phyloP scores from a whole-genome alignment of 202 grass and related monocot species.

The Cymbopogon flexuosus region DNA sequence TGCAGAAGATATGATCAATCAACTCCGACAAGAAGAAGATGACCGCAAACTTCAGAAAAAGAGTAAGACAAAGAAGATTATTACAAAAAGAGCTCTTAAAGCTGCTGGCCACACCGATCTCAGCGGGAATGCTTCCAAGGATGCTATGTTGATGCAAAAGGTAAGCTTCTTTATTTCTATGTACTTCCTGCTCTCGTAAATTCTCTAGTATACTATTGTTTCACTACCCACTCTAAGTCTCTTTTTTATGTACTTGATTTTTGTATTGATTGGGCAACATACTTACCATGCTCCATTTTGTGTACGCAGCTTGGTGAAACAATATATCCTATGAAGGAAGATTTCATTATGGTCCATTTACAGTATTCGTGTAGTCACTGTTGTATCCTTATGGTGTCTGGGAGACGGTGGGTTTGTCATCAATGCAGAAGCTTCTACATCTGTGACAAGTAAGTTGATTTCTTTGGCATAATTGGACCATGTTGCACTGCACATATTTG shows the following conservation, averaged over 20 bases:
- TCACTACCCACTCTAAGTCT: neutral
- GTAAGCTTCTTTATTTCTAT: constrained; percentile 35
- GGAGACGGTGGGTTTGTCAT: constrained; percentile 89
- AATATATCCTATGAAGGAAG: constrained; percentile 96
- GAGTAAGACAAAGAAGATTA: constrained; percentile 79
- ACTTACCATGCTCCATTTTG: constrained; percentile 40
- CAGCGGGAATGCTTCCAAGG: constrained; percentile 81
- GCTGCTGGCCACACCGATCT: constrained; percentile 89
- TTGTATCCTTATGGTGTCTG: constrained; percentile 85
- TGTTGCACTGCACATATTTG: neutral
- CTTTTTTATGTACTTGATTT: constrained; percentile 14
- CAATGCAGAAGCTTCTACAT: constrained; percentile 87
- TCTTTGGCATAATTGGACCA: constrained; percentile 17
- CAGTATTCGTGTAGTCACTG: constrained; percentile 86
- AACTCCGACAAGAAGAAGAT: constrained; percentile 93
- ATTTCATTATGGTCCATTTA: constrained; percentile 99
- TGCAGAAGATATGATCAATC: constrained; percentile 98
- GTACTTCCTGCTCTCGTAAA: constrained; percentile 21
- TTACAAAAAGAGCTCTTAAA: constrained; percentile 93
- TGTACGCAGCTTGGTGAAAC: constrained; percentile 81
- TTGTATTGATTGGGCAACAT: constrained; percentile 13
- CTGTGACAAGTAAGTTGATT: constrained; percentile 77
- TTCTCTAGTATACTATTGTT: neutral
- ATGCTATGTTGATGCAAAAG: constrained; percentile 96
- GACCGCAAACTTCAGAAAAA: constrained; percentile 84